Evolutionary conservation across 176 grass and related monocot species (phyloP).

Genomic region (Eleusine indica): DNA sequence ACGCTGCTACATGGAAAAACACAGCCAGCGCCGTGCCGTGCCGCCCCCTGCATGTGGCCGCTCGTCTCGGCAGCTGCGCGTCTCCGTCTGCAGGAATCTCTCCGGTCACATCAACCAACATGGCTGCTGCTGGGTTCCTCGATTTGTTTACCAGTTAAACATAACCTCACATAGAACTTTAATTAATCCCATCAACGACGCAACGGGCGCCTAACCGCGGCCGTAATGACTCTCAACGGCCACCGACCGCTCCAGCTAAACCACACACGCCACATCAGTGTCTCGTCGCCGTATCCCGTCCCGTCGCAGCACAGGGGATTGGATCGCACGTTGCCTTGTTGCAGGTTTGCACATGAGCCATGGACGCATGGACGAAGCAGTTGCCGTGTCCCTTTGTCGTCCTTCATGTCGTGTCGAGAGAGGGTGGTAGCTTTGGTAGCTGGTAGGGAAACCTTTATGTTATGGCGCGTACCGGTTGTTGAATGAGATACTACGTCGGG

Average conservation of each 20-base stretch:
- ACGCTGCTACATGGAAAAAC: background rate
- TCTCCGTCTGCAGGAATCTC: slow-evolving; percentile 34
- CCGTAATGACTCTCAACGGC: background rate
- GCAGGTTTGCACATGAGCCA: background rate
- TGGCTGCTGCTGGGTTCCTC: background rate
- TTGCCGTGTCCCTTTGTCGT: background rate
- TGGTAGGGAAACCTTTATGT: background rate
- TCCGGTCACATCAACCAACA: slow-evolving; percentile 2
- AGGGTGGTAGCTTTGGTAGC: background rate
- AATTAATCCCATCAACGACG: slow-evolving; percentile 1
- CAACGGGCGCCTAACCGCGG: slow-evolving; percentile 5
- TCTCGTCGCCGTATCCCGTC: background rate
- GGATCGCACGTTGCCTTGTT: background rate
- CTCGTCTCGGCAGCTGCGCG: slow-evolving; percentile 26
- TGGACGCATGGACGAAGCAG: background rate
- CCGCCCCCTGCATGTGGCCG: slow-evolving; percentile 10
- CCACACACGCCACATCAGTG: background rate
- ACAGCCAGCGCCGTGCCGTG: background rate
- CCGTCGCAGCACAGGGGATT: background rate
- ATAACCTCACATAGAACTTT: background rate
- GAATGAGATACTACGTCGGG: background rate
- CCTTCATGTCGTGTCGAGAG: background rate
- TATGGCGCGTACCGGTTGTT: slow-evolving; percentile 17
- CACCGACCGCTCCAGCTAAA: background rate
- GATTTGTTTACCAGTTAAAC: background rate